Base-by-base conservation (phyloP, 768 basidiomycete species). In the Calocybe gangraenosa region DNA sequence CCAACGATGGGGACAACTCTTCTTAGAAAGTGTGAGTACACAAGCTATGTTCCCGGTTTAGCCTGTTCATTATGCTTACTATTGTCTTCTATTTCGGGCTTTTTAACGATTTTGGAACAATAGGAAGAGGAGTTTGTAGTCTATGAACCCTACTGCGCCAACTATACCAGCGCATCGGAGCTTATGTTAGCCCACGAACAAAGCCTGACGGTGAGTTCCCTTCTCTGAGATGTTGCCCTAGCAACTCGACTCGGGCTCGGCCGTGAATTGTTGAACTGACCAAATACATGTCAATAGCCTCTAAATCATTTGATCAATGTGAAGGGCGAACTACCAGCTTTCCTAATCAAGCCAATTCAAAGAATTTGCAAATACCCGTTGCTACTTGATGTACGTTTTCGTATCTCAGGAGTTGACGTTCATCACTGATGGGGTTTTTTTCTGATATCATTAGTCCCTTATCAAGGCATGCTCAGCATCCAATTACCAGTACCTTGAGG, bases 341-440 rank as follows among this genome's bases (percentile, higher is more conserved):
- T 98, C 69, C 81, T 98, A 49, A 98, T 98, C 76, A 97, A 97
- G 71, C 96, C 96, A 6, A 87, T 99, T 39, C 96, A 99, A 65
- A 83, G 96, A 50, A 87, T 98, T 55, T 96, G 95, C 79, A 98
- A 98, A 74, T 98, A 98, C 64, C 94, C 94, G 19, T 75, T 99
- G 11, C 78, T 98, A 18, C 81, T 99, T 56, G 88, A 90, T 63
- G 92, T 92, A 59, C 60, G 84, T 71, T 41, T 48, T 31, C 46
- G 33, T 58, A 46, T 42, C 40, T 43, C 52, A 41, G 54, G 39
- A 40, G 32, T n/a, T 36, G 44, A 46, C 49, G 28, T 21, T 19
- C 23, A 37, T 40, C 14, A 20, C 39, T 50, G 44, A 43, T 19
- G 42, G n/a, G n/a, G n/a, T 42, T 19, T 37, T 44, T 47, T 40